phyloP scores from a whole-genome alignment of 495 filamentous ascomycete species.

The Tuber calosporum region DNA sequence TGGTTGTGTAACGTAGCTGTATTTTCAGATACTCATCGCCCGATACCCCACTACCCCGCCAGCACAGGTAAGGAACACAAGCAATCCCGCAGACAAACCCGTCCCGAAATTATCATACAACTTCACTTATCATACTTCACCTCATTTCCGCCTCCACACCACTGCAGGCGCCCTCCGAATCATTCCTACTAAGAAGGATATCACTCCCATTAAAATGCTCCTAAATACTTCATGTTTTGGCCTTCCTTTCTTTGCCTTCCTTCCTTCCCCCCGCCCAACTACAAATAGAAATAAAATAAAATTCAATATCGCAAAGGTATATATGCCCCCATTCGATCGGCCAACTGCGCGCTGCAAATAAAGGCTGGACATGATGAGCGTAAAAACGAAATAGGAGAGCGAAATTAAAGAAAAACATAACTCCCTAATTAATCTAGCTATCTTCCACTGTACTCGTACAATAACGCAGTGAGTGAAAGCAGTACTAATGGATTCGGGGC shows the following conservation, averaged over 20 bases:
- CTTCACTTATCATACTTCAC: background rate
- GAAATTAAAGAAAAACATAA: background rate
- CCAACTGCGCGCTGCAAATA: background rate
- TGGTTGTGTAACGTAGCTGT: too few relatives aligned
- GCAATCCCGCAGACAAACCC: background rate
- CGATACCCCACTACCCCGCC: too few relatives aligned
- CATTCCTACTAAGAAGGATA: background rate
- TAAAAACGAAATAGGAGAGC: background rate
- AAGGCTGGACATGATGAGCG: background rate
- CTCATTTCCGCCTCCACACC: background rate
- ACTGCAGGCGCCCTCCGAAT: background rate
- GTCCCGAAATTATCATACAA: background rate
- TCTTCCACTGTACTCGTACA: slow-evolving; percentile 1
- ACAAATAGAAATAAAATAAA: background rate
- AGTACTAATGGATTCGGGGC: background rate
- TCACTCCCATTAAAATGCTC: slow-evolving; percentile 4
- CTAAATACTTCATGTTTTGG: background rate
- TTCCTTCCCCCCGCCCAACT: background rate
- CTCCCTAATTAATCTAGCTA: background rate
- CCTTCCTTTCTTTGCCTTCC: background rate
- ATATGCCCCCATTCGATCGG: background rate
- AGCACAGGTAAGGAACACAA: background rate
- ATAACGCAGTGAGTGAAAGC: background rate
- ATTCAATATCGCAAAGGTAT: background rate
- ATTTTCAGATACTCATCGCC: too few relatives aligned